Percentiles rank a stretch among this genome's conserved stretches.
phyloP scores from a whole-genome alignment of 345 rosid species.

The Populus euphratica region DNA sequence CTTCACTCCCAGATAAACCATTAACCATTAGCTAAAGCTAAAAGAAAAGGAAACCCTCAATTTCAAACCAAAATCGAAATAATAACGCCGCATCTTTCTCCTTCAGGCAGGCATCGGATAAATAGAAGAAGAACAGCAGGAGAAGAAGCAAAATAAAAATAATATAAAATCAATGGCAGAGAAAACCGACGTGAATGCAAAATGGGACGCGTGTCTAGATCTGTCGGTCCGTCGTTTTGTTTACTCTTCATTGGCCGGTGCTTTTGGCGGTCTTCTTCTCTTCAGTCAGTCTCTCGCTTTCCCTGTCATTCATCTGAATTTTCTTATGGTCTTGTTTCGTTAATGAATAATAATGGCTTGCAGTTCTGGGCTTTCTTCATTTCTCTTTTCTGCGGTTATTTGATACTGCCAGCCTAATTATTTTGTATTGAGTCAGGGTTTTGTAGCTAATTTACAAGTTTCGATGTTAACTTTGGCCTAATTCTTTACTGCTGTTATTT shows the following conservation, averaged over 20 bases:
- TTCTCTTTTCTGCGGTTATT: not conserved
- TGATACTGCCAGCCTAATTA: not conserved
- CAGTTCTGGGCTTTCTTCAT: no score
- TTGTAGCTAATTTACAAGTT: not conserved
- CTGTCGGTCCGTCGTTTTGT: slow-evolving; percentile 76
- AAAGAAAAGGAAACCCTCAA: no score
- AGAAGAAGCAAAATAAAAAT: not conserved
- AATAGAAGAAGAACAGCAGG: no score
- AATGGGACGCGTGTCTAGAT: slow-evolving; percentile 92
- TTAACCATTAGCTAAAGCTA: no score
- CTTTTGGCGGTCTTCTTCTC: slow-evolving; percentile 74
- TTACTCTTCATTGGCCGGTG: slow-evolving; percentile 81
- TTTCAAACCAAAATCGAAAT: no score
- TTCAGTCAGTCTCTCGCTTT: slow-evolving; percentile 53
- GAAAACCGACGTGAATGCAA: slow-evolving; percentile 38
- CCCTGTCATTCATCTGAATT: not conserved
- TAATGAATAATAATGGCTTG: not conserved
- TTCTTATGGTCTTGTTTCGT: not conserved
- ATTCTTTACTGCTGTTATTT: not conserved
- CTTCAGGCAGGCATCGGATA: no score
- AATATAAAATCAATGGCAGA: slow-evolving; percentile 11
- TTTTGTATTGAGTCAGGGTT: not conserved
- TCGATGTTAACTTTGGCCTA: not conserved
- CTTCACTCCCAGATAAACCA: no score
- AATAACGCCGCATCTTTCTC: no score